Percentiles rank a stretch among this genome's conserved stretches.
phyloP scores from a whole-genome alignment of 2,329 filamentous ascomycete species.

The Aureobasidium musti region DNA sequence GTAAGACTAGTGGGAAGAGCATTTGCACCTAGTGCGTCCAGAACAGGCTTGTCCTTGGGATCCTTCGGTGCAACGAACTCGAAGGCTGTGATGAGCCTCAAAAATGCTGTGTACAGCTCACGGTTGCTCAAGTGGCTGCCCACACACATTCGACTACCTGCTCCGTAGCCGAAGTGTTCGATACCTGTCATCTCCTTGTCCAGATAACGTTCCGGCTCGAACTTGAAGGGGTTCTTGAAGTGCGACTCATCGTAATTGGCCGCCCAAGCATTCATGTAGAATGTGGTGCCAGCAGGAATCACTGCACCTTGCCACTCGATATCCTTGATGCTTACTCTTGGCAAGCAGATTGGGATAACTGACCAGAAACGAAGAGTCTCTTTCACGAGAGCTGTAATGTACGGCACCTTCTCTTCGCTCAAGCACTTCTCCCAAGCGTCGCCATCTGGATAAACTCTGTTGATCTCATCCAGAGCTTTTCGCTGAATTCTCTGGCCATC shows the following conservation, averaged over 20 bases:
- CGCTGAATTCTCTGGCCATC: slow-evolving; percentile 70
- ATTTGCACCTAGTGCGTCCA: slow-evolving; percentile 52
- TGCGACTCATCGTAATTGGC: slow-evolving; percentile 71
- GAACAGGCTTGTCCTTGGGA: slow-evolving; percentile 45
- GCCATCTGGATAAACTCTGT: slow-evolving; percentile 68
- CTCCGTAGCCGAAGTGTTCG: slow-evolving; percentile 53
- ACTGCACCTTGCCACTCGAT: slow-evolving; percentile 67
- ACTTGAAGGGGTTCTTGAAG: slow-evolving; percentile 64
- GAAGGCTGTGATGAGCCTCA: slow-evolving; percentile 52
- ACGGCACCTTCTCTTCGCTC: slow-evolving; percentile 72
- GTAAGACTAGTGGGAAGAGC: slow-evolving; percentile 46
- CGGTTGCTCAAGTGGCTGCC: slow-evolving; percentile 45
- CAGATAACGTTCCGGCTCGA: slow-evolving; percentile 72
- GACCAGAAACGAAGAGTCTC: slow-evolving; percentile 78
- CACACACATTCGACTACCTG: slow-evolving; percentile 48
- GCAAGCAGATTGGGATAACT: slow-evolving; percentile 77
- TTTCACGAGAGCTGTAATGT: slow-evolving; percentile 75
- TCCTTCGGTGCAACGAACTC: slow-evolving; percentile 48
- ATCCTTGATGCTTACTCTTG: slow-evolving; percentile 69
- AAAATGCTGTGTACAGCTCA: slow-evolving; percentile 51
- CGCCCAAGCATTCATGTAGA: slow-evolving; percentile 78
- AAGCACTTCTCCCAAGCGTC: slow-evolving; percentile 76
- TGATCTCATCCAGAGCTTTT: slow-evolving; percentile 69
- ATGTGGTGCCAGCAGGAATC: slow-evolving; percentile 74
- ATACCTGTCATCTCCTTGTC: slow-evolving; percentile 52